Conservation (phyloP, 495 filamentous ascomycete genomes). For the Neurospora hispaniola region DNA sequence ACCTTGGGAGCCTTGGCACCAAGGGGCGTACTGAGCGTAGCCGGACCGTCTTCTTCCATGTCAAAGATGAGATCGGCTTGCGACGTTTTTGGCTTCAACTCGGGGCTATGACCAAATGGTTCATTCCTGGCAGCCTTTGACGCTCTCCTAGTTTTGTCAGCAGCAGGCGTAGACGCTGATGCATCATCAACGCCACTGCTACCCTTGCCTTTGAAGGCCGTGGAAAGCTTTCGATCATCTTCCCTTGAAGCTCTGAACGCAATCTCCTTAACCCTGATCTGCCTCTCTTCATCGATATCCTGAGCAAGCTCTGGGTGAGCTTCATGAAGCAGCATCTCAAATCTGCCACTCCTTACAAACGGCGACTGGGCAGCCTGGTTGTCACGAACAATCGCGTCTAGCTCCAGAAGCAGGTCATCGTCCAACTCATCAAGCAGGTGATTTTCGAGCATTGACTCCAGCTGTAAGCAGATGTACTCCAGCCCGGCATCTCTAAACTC, state of each 20-base stretch:
- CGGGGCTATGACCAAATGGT: conserved; percentile 37
- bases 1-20: conserved; percentile 5
- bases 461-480: conserved; percentile 83
- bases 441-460: conserved; percentile 84
- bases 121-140: conserved; percentile 36
- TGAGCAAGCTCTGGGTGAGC: conserved; percentile 51
- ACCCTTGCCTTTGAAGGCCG: conserved; percentile 34
- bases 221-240: conserved; percentile 45
- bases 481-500: conserved; percentile 82
- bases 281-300: conserved; percentile 43
- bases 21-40: conserved; percentile 11
- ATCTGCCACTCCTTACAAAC: conserved; percentile 61
- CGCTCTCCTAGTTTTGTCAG: conserved; percentile 41
- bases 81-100: conserved; percentile 54
- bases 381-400: conserved; percentile 67
- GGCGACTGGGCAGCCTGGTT: conserved; percentile 71
- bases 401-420: conserved; percentile 62
- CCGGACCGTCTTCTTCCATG: conserved; percentile 70
- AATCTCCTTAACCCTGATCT: conserved; percentile 38
- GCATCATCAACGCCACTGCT: conserved; percentile 46
- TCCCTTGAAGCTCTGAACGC: conserved; percentile 48
- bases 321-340: conserved; percentile 58
- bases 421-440: conserved; percentile 80
- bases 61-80: conserved; percentile 78
- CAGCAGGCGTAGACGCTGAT: conserved; percentile 37